Evolutionary conservation across 495 filamentous ascomycete genomes (phyloP).

Genomic region (Penicillium soppii): DNA sequence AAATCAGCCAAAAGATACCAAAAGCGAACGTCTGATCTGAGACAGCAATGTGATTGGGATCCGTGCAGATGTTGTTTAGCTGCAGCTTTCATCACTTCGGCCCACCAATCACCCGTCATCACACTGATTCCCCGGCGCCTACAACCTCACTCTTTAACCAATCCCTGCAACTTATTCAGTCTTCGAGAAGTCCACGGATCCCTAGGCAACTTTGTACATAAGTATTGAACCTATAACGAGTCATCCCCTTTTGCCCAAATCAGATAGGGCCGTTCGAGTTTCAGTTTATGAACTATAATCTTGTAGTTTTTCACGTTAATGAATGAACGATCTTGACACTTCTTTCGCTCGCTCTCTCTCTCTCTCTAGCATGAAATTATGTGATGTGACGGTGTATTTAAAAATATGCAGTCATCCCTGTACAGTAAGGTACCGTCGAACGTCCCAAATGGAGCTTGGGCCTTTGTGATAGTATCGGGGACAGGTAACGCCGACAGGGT

Average conservation of each 20-base stretch:
- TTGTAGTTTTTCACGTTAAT: no score
- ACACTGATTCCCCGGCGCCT: constrained; percentile 28
- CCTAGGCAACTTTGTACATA: background rate
- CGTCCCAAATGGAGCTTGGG: constrained; percentile 29
- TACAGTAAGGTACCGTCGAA: constrained; percentile 18
- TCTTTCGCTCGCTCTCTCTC: no score
- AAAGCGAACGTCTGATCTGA: constrained; percentile 22
- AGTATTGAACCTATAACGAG: no score
- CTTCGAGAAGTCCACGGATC: background rate
- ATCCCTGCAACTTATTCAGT: constrained; percentile 5
- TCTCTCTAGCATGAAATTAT: background rate
- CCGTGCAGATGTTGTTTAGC: constrained; percentile 25
- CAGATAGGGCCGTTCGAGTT: no score
- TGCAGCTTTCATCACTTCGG: constrained; percentile 29
- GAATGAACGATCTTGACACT: no score
- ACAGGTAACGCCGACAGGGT: constrained; percentile 8
- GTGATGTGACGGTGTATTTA: constrained; percentile 25
- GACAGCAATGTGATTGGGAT: constrained; percentile 27
- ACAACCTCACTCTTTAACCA: constrained; percentile 18
- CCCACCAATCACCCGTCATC: constrained; percentile 23
- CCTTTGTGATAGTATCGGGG: constrained; percentile 19
- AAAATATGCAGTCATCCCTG: constrained; percentile 15
- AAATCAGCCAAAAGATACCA: no score
- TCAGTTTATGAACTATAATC: no score
- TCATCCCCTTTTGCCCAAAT: no score